phyloP scores from a whole-genome alignment of 306 rosid genomes.

The Vigna mungo region DNA sequence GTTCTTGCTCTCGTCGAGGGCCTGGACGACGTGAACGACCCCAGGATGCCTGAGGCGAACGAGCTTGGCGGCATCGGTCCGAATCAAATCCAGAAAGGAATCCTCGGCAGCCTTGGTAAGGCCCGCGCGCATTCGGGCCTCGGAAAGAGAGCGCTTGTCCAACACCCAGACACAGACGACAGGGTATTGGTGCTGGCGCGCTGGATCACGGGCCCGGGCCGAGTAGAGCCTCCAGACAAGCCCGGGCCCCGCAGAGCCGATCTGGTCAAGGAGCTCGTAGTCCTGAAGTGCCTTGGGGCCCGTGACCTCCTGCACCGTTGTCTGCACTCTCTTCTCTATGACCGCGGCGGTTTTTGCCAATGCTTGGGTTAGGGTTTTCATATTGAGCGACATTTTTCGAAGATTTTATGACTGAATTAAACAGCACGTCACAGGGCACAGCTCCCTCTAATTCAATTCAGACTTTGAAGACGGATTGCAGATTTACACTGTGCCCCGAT shows the following conservation, averaged over 20 bases:
- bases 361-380: conserved; percentile 97
- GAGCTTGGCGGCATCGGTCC: conserved; percentile 83
- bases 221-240: conserved; percentile 85
- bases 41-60: conserved; percentile 93
- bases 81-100: conserved; percentile 76
- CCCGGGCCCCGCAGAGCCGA: conserved; percentile 95
- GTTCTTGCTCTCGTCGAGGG: conserved; percentile 88
- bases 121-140: conserved; percentile 76
- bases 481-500: conserved; percentile 26
- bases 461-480: background rate
- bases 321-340: conserved; percentile 85
- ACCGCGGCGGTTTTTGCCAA: conserved; percentile 97
- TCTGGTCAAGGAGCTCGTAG: conserved; percentile 90
- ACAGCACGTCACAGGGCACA: background rate
- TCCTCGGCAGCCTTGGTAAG: conserved; percentile 84
- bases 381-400: conserved; percentile 74
- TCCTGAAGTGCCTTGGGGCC: conserved; percentile 95
- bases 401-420: background rate
- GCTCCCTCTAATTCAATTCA: conserved; percentile 2
- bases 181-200: conserved; percentile 87
- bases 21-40: conserved; percentile 95
- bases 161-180: conserved; percentile 90
- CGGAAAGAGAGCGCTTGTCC: conserved; percentile 79
- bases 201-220: conserved; percentile 78
- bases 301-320: conserved; percentile 97